Base-by-base conservation (phyloP, 2,329 filamentous ascomycete genomes). In the Sclerotinia spermophila region DNA sequence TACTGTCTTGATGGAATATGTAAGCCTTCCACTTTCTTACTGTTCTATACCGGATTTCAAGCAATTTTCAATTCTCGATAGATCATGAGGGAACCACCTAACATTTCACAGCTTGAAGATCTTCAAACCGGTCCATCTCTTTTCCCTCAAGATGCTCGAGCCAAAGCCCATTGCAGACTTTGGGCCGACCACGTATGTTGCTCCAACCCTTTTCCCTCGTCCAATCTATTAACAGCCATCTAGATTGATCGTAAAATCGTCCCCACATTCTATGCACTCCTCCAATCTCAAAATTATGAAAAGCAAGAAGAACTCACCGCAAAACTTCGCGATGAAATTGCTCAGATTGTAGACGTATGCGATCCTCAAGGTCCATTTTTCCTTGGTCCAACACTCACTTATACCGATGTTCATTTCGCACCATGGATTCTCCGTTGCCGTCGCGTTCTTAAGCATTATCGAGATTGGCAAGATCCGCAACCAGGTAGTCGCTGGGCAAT, bases 1-100 rank as follows among this genome's bases (percentile, higher is more conserved):
- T 76, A 88, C 87, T 1, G 90, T 96, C 4, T 86, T 97, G 76
- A 85, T 97, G 79, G 93, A 97, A 90, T 96, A 96, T 80, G 89
- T 92, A 82, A 74, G 86, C 79, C 33, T 35, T 30, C 33, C 55
- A 48, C 58, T 51, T 64, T 13, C 27, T 62, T 67, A 35, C 4
- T 53, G 10, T 40, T 30, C 3, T 21, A 15, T 53, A 17, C 40
- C 27, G 5, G 24, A 30, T 27, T 30, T 30, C 15, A 19, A 21
- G 62, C 13, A 40, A 5, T 40, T 53, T 8, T 11, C 2, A 21
- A 1, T 21, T 33, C 7, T 53, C 19, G 5, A 24, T 30, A 21
- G n/a, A 66, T 30, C 19, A 42, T 7, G 13, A 19, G 17, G 33
- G 21, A 42, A 67, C 27, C 38, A 59, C 66, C 67, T 73, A 56